Evolutionary conservation across 2,329 filamentous ascomycete species (phyloP).

Genomic region (Ophiocordyceps polyrhachis-furcata): DNA sequence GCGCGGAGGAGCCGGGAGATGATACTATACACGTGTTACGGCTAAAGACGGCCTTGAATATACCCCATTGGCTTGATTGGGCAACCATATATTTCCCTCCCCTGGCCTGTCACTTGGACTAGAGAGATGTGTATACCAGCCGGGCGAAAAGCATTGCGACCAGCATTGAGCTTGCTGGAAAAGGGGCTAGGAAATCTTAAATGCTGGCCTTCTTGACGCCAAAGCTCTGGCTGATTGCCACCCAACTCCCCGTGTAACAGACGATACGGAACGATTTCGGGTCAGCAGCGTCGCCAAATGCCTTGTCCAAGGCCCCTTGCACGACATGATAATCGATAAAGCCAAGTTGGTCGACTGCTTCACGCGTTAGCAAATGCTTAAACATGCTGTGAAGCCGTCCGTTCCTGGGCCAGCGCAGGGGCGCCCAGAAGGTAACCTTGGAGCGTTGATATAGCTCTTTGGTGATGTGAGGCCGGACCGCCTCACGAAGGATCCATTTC

Average conservation of each 20-base stretch:
- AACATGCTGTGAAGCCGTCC: conserved; percentile 23
- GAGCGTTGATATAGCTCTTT: conserved; percentile 28
- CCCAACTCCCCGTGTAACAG: neutral
- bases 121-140: too few species aligned
- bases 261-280: neutral
- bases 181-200: too few species aligned
- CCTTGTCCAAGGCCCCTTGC: neutral
- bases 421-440: conserved; percentile 32
- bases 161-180: too few species aligned
- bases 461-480: conserved; percentile 28
- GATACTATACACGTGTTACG: too few species aligned
- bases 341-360: conserved; percentile 18
- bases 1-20: too few species aligned
- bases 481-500: conserved; percentile 33
- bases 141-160: too few species aligned
- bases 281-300: neutral
- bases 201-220: neutral
- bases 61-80: too few species aligned
- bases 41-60: too few species aligned
- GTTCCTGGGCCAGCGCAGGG: conserved; percentile 17
- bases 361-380: conserved; percentile 13
- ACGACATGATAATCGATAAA: conserved; percentile 16
- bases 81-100: too few species aligned
- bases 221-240: neutral
- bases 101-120: too few species aligned